phyloP scores from a whole-genome alignment of 2,329 filamentous ascomycete species.

The Colletotrichum sp. region DNA sequence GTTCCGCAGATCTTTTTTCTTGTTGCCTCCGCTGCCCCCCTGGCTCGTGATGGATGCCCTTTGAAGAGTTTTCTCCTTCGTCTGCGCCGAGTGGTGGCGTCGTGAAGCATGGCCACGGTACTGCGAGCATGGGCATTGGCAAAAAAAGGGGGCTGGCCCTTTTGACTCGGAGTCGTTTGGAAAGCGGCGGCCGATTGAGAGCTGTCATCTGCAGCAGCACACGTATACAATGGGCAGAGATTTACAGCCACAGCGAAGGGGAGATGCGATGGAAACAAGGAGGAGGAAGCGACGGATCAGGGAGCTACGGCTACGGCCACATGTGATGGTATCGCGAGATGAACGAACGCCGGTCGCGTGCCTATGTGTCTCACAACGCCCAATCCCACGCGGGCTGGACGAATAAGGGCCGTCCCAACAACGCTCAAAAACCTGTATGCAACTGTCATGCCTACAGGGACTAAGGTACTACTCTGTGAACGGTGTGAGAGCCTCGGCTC shows the following conservation, averaged over 20 bases:
- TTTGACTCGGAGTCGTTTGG: neutral
- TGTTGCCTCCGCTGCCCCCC: neutral
- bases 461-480: neutral
- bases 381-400: neutral
- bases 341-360: slow-evolving; percentile 13
- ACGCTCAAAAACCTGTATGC: neutral
- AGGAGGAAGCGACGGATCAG: neutral
- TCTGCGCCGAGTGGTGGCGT: neutral
- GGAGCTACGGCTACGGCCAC: neutral
- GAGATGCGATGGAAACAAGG: neutral
- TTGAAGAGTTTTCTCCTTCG: neutral
- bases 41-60: neutral
- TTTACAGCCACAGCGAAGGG: neutral
- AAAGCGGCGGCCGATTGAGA: neutral
- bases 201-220: neutral
- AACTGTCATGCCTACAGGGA: neutral
- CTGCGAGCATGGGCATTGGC: neutral
- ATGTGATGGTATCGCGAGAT: slow-evolving; percentile 15
- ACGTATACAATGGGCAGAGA: neutral
- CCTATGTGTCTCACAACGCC: slow-evolving; percentile 10
- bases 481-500: neutral
- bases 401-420: neutral
- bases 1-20: neutral
- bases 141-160: neutral
- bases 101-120: neutral